phyloP scores from a whole-genome alignment of 352 stramenopile species.

The Pythium biforme region DNA sequence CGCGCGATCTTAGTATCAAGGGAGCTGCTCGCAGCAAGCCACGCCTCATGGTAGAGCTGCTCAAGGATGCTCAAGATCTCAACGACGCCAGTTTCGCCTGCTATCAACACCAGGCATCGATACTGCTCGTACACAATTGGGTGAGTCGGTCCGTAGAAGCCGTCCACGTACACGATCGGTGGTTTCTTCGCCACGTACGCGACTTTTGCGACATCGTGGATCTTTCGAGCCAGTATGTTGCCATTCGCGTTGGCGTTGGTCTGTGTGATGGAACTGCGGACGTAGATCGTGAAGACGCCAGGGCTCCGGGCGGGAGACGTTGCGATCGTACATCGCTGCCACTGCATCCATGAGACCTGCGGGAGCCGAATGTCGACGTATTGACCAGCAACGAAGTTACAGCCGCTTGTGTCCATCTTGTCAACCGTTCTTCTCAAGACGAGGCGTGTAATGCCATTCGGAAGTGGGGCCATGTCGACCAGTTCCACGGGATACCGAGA shows the following conservation, averaged over 20 bases:
- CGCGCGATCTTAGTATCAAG: constrained; percentile 7
- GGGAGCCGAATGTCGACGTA: constrained; percentile 34
- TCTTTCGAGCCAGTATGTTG: neutral
- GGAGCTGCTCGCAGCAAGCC: neutral
- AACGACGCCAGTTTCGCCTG: constrained; percentile 30
- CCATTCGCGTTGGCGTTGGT: neutral
- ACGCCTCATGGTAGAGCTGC: constrained; percentile 27
- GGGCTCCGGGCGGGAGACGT: constrained; percentile 26
- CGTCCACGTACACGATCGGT: constrained; percentile 31
- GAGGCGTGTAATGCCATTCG: constrained; percentile 30
- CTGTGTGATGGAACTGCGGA: neutral
- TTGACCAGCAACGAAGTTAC: constrained; percentile 29
- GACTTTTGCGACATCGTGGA: constrained; percentile 34
- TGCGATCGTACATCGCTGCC: constrained; percentile 32
- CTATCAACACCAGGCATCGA: constrained; percentile 33
- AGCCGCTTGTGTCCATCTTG: neutral
- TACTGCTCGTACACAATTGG: constrained; percentile 30
- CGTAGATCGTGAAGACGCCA: constrained; percentile 30
- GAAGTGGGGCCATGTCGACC: constrained; percentile 33
- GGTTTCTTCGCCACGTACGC: constrained; percentile 28
- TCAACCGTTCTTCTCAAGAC: constrained; percentile 4
- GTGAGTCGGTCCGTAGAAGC: constrained; percentile 30
- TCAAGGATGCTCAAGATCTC: constrained; percentile 29
- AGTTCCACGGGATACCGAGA: constrained; percentile 26
- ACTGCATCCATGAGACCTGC: constrained; percentile 32